Evolutionary conservation across 116 monocot genomes (phyloP), one percentile per base, ranked within the genome.

Genomic region (Posidonia oceanica): DNA sequence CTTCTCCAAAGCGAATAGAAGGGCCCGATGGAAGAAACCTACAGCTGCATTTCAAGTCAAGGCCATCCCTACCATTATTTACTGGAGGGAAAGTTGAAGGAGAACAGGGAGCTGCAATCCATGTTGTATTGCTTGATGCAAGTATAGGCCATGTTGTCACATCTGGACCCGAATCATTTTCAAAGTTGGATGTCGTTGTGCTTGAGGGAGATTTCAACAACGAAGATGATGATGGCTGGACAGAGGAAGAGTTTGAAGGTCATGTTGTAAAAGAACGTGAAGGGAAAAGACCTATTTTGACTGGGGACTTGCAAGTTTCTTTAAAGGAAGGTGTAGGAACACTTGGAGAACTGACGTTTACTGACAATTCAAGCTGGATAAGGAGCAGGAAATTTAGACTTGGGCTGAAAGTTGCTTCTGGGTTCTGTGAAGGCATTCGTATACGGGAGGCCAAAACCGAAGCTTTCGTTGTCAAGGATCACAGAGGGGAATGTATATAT

Each of bases 361-460:
- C 94, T 22, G 94, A 94, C 65, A 94, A 94, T 73, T 94, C 94
- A 54, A 94, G 94, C 69, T 94, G 94, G 94, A 92, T 92, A 83
- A 68, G 92, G 67, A 88, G 92, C 61, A 80, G 88, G 69, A 88
- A 93, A 69, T 93, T 93, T 77, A 84, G 93, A 54, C 83, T 93
- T 69, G 93, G 88, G 4, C 54, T 88, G 61, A 88, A 80, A 67
- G 36, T 83, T 64, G 78, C 89, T 13, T 71, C 84, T 71, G 93
- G 86, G 3, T 84, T 77, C 51, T 80, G 81, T 66, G 84, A 87
- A 40, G 91, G 79, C 20, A 69, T 85, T 70, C 87, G 85, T 54
- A 63, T 91, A 64, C 82, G 80, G 15, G 91, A 91, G 60, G 91
- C 84, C 39, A 91, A 91, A 73, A 85, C 87, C 38, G 91, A 91